Evolutionary conservation across 495 filamentous ascomycete genomes (phyloP).

Genomic region (Tuber borchii): DNA sequence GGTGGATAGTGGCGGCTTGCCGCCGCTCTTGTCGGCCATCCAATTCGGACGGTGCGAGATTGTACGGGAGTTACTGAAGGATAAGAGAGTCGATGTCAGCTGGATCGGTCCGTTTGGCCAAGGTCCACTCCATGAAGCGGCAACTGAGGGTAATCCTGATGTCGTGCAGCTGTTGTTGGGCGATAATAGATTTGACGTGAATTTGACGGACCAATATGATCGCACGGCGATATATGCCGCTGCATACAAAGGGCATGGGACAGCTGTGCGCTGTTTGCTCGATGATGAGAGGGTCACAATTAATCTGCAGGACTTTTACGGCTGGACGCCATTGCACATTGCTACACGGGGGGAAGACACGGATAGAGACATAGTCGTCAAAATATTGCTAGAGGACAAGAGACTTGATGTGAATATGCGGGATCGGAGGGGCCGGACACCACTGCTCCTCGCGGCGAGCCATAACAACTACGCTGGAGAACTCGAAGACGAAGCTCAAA

Average conservation of each 20-base stretch:
- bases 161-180: conserved; percentile 9
- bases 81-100: not conserved
- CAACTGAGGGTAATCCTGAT: not conserved
- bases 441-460: not conserved
- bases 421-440: not conserved
- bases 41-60: not conserved
- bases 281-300: not conserved
- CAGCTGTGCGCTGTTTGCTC: not conserved
- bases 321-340: not conserved
- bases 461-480: not conserved
- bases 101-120: not conserved
- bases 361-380: not conserved
- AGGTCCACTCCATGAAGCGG: conserved; percentile 4
- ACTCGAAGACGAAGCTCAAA: not conserved
- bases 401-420: not conserved
- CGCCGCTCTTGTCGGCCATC: not conserved
- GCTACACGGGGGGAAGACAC: not conserved
- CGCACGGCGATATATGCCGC: not conserved
- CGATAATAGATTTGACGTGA: not conserved
- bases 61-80: not conserved
- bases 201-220: not conserved
- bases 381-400: not conserved
- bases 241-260: not conserved
- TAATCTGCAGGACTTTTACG: not conserved
- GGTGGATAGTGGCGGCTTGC: not conserved